Evolutionary conservation across 176 grass and related monocot genomes (phyloP).

Genomic region (Aegilops speltoides): DNA sequence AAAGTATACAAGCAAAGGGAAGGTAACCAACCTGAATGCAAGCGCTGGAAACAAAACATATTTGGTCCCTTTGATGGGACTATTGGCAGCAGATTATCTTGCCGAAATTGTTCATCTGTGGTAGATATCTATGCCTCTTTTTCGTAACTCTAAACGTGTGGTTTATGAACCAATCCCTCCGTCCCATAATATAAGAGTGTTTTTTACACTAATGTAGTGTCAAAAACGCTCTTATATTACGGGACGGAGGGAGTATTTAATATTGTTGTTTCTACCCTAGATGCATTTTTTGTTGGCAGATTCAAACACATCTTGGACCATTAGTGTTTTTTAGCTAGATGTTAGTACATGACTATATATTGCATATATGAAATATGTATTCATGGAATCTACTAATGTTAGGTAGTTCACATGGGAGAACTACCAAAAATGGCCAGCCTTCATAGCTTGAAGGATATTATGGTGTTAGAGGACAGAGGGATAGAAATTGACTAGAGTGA

Average conservation of each 20-base stretch:
- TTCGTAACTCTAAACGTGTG: constrained; percentile 18
- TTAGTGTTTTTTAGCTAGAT: neutral
- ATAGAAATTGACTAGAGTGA: neutral
- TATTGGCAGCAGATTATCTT: constrained; percentile 88
- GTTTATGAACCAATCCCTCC: neutral
- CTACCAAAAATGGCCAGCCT: neutral
- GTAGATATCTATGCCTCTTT: constrained; percentile 56
- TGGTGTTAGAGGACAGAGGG: neutral
- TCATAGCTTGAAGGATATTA: constrained; percentile 6
- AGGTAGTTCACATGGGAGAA: neutral
- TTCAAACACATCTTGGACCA: neutral
- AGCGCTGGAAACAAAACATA: constrained; percentile 77
- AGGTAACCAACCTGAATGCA: constrained; percentile 59
- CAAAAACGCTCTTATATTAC: no score
- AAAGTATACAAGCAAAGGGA: constrained; percentile 74
- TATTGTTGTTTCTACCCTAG: neutral
- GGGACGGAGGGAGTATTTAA: neutral
- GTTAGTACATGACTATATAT: neutral
- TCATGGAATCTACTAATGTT: constrained; percentile 13
- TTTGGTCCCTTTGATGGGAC: constrained; percentile 87
- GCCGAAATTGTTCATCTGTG: constrained; percentile 82
- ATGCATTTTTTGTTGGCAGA: neutral
- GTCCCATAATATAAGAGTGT: no score
- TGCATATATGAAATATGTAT: neutral
- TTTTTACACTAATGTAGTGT: no score